A percentile compares a stretch with the other conserved stretches of the same genome.
Conservation (phyloP, 2,329 filamentous ascomycete species). For the Ampelomyces quisqualis region DNA sequence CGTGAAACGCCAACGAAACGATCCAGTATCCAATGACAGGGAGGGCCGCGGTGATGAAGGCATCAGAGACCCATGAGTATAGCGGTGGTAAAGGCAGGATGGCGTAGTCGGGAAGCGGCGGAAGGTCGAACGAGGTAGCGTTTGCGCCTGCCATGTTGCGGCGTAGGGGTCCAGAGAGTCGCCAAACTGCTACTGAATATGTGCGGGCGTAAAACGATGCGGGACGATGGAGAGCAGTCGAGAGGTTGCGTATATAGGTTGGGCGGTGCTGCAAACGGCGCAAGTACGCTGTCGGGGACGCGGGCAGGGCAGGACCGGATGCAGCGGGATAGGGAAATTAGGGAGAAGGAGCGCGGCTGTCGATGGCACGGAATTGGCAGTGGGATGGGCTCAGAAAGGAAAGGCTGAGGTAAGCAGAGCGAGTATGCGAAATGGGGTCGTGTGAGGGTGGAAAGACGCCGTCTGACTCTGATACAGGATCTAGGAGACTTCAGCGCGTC, state of each 20-base stretch:
- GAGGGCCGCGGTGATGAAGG: constrained; percentile 71
- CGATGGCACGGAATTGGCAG: background rate
- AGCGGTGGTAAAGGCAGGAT: constrained; percentile 69
- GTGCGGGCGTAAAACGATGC: background rate
- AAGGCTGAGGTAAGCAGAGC: constrained; percentile 38
- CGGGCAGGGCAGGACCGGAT: constrained; percentile 22
- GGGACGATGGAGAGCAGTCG: constrained; percentile 1
- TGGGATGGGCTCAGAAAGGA: constrained; percentile 30
- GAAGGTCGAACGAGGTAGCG: constrained; percentile 61
- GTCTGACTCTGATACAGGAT: background rate
- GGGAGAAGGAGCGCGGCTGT: constrained; percentile 22
- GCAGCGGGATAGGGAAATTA: constrained; percentile 31
- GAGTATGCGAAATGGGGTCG: constrained; percentile 17
- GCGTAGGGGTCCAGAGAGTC: constrained; percentile 11
- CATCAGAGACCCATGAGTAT: constrained; percentile 77
- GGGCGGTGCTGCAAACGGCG: constrained; percentile 7
- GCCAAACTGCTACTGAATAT: constrained; percentile 6
- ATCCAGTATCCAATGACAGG: constrained; percentile 87
- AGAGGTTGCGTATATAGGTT: constrained; percentile 3
- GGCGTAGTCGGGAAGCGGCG: constrained; percentile 81
- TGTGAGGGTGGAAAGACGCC: constrained; percentile 34
- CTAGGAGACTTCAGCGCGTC: constrained; percentile 18
- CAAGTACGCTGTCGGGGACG: constrained; percentile 9
- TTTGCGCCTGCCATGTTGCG: constrained; percentile 50
- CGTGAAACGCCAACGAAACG: constrained; percentile 81